Base-by-base conservation (phyloP, 1,139 yeast species). In the Pichia sp. region DNA sequence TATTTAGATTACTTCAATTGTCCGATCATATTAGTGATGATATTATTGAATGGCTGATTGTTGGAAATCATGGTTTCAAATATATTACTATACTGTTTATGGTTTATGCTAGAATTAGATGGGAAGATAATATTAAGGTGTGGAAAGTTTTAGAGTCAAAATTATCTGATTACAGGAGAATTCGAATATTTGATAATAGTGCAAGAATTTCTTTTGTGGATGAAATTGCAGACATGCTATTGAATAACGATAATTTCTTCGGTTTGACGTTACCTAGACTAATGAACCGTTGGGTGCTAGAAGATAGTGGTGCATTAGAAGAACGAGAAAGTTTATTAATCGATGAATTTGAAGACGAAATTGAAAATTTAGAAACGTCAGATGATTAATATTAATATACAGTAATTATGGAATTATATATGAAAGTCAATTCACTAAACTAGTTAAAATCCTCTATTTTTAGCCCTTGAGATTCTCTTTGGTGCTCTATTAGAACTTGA, bases 181-280 rank as follows among this genome's bases (percentile, higher is more conserved):
- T 80, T 35, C 60, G 72, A 44, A 58, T 71, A 27, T 61, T 69
- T 35, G 35, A 46, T 18, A 41, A 66, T 15, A 47, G 42, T 7
- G 50, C 48, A 7, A 37, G 53, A 7, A 29, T 46, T 3, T 44
- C 66, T 35, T 69, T 69, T 5, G 71, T 85, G 67, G 94, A 85
- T 59, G 82, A 76, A 57, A 76, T 78, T 65, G 69, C 76, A 0
- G 90, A 85, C 55, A 64, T 62, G 11, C 61, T 85, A 45, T 61
- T 84, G 35, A 65, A 57, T 0, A 64, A 71, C 23, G 75, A 73
- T 41, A 66, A 86, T 46, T 79, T 77, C 16, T 70, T 79, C 38
- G 89, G 79, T 53, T 63, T 84, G 44, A 72, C 80, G 1, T 60
- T 85, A 42, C 94, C 94, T 0, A 64, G 85, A 45, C 54, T 85